phyloP scores from a whole-genome alignment of 192 early-diverging fungal genomes.

The Coemansia sp. region DNA sequence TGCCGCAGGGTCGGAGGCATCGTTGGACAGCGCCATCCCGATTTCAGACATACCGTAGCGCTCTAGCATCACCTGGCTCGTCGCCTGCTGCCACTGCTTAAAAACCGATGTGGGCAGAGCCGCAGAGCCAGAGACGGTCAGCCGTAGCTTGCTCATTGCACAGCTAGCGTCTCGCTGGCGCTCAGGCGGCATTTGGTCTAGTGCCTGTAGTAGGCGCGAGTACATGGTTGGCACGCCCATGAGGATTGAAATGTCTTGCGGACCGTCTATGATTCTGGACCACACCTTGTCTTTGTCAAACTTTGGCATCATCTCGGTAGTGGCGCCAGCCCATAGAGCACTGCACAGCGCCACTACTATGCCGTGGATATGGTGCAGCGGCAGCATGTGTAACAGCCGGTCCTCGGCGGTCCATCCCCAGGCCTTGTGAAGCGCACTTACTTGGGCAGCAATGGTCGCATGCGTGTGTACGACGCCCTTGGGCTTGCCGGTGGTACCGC shows the following conservation, averaged over 20 bases:
- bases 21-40: constrained; percentile 82
- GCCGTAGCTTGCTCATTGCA: constrained; percentile 64
- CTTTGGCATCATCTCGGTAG: constrained; percentile 69
- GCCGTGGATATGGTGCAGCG: constrained; percentile 85
- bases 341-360: constrained; percentile 62
- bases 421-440: constrained; percentile 60
- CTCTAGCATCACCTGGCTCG: constrained; percentile 75
- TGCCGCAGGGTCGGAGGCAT: constrained; percentile 25
- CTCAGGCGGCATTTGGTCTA: constrained; percentile 47
- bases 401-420: constrained; percentile 72
- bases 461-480: constrained; percentile 86
- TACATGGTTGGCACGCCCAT: constrained; percentile 94
- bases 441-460: constrained; percentile 63
- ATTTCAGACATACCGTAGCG: constrained; percentile 89
- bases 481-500: constrained; percentile 68
- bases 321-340: constrained; percentile 68
- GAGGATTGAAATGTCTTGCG: constrained; percentile 64
- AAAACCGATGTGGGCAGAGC: constrained; percentile 72
- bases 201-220: constrained; percentile 64
- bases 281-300: constrained; percentile 68
- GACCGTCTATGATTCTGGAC: constrained; percentile 58
- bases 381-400: constrained; percentile 74
- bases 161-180: constrained; percentile 43
- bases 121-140: constrained; percentile 78
- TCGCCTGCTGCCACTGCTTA: constrained; percentile 66